Percentiles rank a stretch among this genome's conserved stretches.
Conservation (phyloP, 1,139 yeast genomes). For the Groenewaldozyma auringiensis region DNA sequence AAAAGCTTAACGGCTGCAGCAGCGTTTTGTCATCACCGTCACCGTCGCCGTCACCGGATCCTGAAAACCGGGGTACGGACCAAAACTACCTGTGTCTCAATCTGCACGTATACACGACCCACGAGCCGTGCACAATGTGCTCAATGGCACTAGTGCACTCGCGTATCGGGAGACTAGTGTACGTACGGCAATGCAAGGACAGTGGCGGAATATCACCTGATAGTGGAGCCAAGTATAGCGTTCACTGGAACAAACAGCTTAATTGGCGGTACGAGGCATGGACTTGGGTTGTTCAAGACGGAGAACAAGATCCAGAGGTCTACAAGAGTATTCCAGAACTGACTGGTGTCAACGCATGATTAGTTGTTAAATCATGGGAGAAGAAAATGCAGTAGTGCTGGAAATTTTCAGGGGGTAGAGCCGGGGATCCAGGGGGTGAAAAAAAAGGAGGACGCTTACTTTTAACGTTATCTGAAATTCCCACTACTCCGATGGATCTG, state of each 20-base stretch:
- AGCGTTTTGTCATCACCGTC: constrained; percentile 6
- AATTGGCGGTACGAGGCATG: constrained; percentile 80
- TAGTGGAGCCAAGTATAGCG: constrained; percentile 60
- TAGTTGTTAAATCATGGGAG: too few relatives aligned
- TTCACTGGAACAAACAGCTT: constrained; percentile 63
- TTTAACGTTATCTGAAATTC: too few relatives aligned
- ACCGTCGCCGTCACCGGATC: constrained; percentile 7
- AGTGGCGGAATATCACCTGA: constrained; percentile 53
- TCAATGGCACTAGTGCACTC: constrained; percentile 94
- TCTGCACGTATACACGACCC: constrained; percentile 76
- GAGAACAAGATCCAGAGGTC: background rate
- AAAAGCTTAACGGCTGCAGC: background rate
- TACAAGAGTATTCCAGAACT: background rate
- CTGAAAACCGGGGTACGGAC: constrained; percentile 9
- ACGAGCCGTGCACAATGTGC: constrained; percentile 97
- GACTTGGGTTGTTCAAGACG: constrained; percentile 43
- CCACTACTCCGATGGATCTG: too few relatives aligned
- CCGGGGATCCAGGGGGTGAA: too few relatives aligned
- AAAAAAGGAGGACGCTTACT: too few relatives aligned
- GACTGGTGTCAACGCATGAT: background rate
- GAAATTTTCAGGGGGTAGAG: too few relatives aligned
- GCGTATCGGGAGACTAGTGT: constrained; percentile 62
- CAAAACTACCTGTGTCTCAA: constrained; percentile 62
- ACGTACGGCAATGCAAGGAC: constrained; percentile 38
- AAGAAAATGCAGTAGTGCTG: too few relatives aligned